These are phyloP conservation scores for Globisporangium sylvaticum DNA, from an alignment of 352 stramenopile genomes.

Conservation along the genomic window DNA sequence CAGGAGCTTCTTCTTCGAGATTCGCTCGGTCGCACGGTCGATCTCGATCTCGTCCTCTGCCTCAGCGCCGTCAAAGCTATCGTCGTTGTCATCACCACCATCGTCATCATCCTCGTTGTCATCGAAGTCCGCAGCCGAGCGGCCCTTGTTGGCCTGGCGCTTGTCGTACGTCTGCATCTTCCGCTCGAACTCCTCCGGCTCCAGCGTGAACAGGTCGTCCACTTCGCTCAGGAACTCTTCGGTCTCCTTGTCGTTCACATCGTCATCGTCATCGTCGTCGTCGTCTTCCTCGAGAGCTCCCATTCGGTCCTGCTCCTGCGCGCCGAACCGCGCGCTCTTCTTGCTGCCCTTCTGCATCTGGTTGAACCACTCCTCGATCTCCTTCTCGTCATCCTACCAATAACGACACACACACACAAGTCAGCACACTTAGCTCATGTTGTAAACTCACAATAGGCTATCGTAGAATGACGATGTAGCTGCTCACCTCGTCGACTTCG, in stretches of 20 bases:
- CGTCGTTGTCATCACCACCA: conserved; percentile 18
- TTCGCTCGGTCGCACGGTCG: conserved; percentile 61
- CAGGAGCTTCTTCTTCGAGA: conserved; percentile 65
- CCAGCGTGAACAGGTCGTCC: conserved; percentile 63
- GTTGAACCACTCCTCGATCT: conserved; percentile 43
- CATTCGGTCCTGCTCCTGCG: conserved; percentile 30
- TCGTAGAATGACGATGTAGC: neutral
- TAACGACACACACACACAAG: neutral
- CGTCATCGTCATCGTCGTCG: conserved; percentile 21
- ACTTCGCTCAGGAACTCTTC: conserved; percentile 69
- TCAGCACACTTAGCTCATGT: neutral
- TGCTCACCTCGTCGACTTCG: conserved; percentile 21
- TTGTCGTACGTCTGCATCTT: conserved; percentile 50
- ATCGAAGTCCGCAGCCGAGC: neutral
- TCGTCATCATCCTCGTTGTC: conserved; percentile 18
- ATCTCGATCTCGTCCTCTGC: conserved; percentile 35
- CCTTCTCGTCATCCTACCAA: conserved; percentile 31
- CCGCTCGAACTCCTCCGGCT: conserved; percentile 56
- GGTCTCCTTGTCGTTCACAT: conserved; percentile 46
- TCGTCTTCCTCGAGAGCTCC: conserved; percentile 25
- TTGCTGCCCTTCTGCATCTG: conserved; percentile 35
- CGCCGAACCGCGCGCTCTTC: conserved; percentile 10
- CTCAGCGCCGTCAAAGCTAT: conserved; percentile 15
- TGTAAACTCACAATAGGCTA: neutral
- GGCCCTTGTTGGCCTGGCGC: conserved; percentile 27